These are phyloP conservation scores for Asterionellopsis glacialis DNA, from an alignment of 108 stramenopile genomes.

Conservation along the genomic window DNA sequence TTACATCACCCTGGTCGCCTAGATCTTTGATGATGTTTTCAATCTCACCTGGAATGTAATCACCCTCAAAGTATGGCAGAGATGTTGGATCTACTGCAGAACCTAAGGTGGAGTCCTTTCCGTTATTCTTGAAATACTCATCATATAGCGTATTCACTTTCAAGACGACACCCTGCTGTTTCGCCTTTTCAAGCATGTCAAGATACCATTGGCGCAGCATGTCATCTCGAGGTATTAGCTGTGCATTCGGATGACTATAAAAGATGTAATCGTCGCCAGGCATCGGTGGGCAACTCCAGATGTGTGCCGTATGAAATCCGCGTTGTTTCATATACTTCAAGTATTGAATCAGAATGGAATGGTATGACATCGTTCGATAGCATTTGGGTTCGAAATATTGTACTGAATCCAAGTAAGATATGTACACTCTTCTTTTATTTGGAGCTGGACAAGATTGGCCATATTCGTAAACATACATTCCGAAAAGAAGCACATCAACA, in stretches of 20 bases:
- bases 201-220: slow-evolving; percentile 90
- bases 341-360: slow-evolving; percentile 85
- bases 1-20: slow-evolving; percentile 33
- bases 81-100: slow-evolving; percentile 38
- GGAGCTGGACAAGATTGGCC: slow-evolving; percentile 89
- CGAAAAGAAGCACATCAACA: slow-evolving; percentile 93
- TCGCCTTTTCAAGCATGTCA: slow-evolving; percentile 79
- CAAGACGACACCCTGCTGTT: slow-evolving; percentile 69
- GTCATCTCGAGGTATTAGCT: slow-evolving; percentile 83
- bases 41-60: slow-evolving; percentile 92
- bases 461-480: slow-evolving; percentile 97
- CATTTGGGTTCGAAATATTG: slow-evolving; percentile 82
- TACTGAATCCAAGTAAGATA: slow-evolving; percentile 96
- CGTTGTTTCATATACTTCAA: slow-evolving; percentile 89
- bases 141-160: slow-evolving; percentile 74
- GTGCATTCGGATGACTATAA: slow-evolving; percentile 75
- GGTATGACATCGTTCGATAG: slow-evolving; percentile 87
- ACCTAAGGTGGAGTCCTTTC: slow-evolving; percentile 14
- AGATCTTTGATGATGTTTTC: slow-evolving; percentile 85
- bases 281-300: slow-evolving; percentile 96
- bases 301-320: slow-evolving; percentile 95
- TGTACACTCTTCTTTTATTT: slow-evolving; percentile 90
- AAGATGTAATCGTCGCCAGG: slow-evolving; percentile 97
- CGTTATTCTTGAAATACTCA: slow-evolving; percentile 74
- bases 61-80: slow-evolving; percentile 93